Percentiles rank a stretch among this genome's conserved stretches.
Evolutionary conservation across 257 asterid species (phyloP).

Genomic region (Nicotiana undulata): DNA sequence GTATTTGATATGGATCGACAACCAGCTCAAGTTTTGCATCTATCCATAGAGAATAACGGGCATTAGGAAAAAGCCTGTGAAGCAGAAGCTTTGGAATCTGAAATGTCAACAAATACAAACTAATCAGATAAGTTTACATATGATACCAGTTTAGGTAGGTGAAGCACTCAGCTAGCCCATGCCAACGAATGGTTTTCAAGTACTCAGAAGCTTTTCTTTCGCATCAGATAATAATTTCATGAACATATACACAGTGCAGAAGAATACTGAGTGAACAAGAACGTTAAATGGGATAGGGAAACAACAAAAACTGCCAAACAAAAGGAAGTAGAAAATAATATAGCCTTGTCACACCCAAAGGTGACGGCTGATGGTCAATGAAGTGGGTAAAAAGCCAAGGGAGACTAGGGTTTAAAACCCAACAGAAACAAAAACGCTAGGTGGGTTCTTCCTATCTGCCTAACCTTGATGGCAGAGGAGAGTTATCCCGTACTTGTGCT

Average conservation of each 20-base stretch:
- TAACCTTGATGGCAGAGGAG: neutral
- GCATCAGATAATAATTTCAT: neutral
- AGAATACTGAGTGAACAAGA: neutral
- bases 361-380: neutral
- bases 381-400: neutral
- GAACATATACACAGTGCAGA: neutral
- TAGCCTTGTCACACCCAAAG: neutral
- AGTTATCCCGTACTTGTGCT: neutral
- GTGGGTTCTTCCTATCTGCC: neutral
- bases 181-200: neutral
- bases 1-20: conserved; percentile 85
- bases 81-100: conserved; percentile 91
- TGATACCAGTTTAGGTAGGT: neutral
- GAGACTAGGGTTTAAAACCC: neutral
- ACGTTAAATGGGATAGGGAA: neutral
- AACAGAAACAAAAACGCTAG: neutral
- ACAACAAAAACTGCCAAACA: neutral
- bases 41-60: conserved; percentile 84
- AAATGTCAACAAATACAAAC: conserved; percentile 1
- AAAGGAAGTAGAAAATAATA: neutral
- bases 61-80: conserved; percentile 83
- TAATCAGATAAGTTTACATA: neutral
- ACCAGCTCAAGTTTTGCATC: conserved; percentile 95
- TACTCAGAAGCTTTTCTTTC: neutral
- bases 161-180: neutral